These are phyloP conservation scores for Yamadazyma ubonensis DNA, from an alignment of 805 yeast species.

Conservation along the genomic window DNA sequence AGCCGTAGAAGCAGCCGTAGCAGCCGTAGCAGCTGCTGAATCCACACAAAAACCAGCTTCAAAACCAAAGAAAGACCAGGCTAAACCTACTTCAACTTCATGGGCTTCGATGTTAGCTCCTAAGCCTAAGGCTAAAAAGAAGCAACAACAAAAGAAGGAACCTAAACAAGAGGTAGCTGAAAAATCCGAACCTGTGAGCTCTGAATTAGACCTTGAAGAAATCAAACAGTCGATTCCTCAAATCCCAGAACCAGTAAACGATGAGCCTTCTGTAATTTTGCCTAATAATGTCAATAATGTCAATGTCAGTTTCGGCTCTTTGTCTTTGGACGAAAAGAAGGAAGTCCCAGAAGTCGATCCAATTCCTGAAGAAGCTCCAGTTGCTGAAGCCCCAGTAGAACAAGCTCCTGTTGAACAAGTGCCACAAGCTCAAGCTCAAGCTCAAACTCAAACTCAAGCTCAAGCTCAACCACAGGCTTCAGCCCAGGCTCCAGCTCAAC, in stretches of 20 bases:
- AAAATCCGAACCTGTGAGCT: neutral
- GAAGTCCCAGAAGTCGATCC: constrained; percentile 23
- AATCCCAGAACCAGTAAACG: constrained; percentile 19
- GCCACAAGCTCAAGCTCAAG: constrained; percentile 18
- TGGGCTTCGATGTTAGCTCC: constrained; percentile 71
- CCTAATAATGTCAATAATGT: constrained; percentile 51
- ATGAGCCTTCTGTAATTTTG: constrained; percentile 45
- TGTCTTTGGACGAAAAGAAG: constrained; percentile 48
- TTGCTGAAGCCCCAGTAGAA: constrained; percentile 7
- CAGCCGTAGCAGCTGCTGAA: constrained; percentile 11
- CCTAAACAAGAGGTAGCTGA: constrained; percentile 15
- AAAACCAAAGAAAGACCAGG: neutral
- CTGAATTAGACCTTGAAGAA: constrained; percentile 16
- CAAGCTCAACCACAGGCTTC: constrained; percentile 25
- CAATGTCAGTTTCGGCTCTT: constrained; percentile 65
- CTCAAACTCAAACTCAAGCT: constrained; percentile 5
- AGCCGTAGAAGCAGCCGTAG: constrained; percentile 35
- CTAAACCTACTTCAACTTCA: constrained; percentile 34
- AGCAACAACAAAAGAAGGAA: constrained; percentile 15
- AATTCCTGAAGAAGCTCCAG: constrained; percentile 18
- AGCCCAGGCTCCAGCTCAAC: constrained; percentile 15
- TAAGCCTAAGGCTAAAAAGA: constrained; percentile 43
- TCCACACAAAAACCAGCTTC: constrained; percentile 2
- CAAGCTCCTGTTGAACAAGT: constrained; percentile 9
- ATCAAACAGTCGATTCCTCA: constrained; percentile 17